phyloP scores from a whole-genome alignment of 192 early-diverging fungal genomes.

The Coemansia sp. region DNA sequence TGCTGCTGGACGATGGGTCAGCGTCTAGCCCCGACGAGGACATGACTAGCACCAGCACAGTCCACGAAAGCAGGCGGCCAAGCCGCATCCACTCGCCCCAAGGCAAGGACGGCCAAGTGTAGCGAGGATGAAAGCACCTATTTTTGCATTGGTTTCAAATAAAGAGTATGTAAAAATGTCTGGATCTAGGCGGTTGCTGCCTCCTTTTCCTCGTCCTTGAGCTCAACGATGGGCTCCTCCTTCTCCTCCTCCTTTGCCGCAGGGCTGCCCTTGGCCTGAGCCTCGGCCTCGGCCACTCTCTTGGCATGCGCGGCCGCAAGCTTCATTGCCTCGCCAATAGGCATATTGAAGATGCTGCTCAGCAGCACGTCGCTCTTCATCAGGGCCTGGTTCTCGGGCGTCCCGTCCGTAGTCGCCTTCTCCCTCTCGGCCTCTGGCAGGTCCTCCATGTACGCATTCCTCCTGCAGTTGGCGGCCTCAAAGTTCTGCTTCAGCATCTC shows the following conservation, averaged over 20 bases:
- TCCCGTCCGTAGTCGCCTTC: slow-evolving; percentile 55
- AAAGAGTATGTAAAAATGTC: background rate
- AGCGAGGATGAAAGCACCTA: too few species aligned
- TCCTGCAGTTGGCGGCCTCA: slow-evolving; percentile 40
- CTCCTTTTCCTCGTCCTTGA: slow-evolving; percentile 41
- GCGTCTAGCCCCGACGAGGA: slow-evolving; percentile 49
- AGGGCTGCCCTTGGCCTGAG: slow-evolving; percentile 30
- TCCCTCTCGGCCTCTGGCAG: slow-evolving; percentile 50
- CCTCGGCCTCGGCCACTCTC: slow-evolving; percentile 44
- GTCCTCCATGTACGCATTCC: slow-evolving; percentile 35
- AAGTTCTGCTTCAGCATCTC: slow-evolving; percentile 48
- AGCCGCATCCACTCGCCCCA: background rate
- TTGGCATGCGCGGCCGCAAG: slow-evolving; percentile 43
- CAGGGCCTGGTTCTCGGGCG: slow-evolving; percentile 50
- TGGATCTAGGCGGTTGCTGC: slow-evolving; percentile 4
- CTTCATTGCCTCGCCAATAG: slow-evolving; percentile 48
- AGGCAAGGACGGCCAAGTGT: background rate
- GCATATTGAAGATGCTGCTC: slow-evolving; percentile 51
- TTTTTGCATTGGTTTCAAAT: background rate
- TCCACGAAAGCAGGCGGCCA: background rate
- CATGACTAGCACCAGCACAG: background rate
- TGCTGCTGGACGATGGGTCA: slow-evolving; percentile 36
- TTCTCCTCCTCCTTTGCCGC: slow-evolving; percentile 24
- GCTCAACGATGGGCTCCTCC: slow-evolving; percentile 34
- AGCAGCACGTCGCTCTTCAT: slow-evolving; percentile 41